Conservation (phyloP, 148 eudicot genomes). For the Nepenthes mirabilis region DNA sequence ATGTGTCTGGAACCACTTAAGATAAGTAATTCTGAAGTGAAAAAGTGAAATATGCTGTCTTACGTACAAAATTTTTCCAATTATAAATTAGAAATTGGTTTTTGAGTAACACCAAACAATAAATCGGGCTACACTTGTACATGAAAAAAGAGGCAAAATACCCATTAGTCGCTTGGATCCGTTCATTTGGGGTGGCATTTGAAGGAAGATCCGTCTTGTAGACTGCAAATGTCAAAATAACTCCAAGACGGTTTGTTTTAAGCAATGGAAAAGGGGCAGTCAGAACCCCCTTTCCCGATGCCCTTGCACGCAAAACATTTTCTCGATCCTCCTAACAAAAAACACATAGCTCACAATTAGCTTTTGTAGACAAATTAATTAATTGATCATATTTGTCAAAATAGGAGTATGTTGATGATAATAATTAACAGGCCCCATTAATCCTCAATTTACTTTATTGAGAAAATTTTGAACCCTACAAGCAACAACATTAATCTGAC, state of each 20-base stretch:
- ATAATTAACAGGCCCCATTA: too few species aligned
- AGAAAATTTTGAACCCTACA: too few species aligned
- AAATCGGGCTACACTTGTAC: background rate
- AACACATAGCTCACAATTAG: background rate
- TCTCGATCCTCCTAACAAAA: constrained; percentile 82
- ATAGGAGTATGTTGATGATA: background rate
- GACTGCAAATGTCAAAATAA: constrained; percentile 91
- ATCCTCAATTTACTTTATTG: too few species aligned
- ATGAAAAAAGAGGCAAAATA: constrained; percentile 11
- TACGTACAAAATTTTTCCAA: too few species aligned
- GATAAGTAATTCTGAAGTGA: too few species aligned
- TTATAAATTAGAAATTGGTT: too few species aligned
- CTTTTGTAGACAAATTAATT: background rate
- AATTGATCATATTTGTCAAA: background rate
- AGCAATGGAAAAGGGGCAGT: constrained; percentile 86
- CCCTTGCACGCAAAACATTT: constrained; percentile 92
- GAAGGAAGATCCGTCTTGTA: constrained; percentile 75
- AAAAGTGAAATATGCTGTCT: too few species aligned
- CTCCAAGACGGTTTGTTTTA: constrained; percentile 89
- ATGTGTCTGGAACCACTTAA: too few species aligned
- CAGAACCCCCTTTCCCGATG: constrained; percentile 86
- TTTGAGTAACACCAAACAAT: too few species aligned
- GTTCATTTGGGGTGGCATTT: constrained; percentile 59
- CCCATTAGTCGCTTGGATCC: constrained; percentile 78
- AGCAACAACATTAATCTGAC: too few species aligned